Evolutionary conservation across 257 asterid species (phyloP).

Genomic region (Mentha longifolia): DNA sequence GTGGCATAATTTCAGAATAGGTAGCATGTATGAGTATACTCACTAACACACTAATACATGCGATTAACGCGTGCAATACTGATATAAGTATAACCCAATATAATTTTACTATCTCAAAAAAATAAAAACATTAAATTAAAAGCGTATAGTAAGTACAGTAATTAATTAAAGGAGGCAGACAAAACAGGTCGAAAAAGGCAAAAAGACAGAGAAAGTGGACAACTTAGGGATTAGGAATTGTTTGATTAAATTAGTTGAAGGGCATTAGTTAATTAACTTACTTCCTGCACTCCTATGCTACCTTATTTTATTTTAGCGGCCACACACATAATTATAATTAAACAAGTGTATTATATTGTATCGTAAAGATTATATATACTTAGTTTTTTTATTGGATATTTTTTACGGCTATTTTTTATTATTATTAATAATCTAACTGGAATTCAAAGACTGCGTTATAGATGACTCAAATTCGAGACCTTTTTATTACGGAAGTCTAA

Average conservation of each 20-base stretch:
- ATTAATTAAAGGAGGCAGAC: slow-evolving; percentile 11
- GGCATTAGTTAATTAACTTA: slow-evolving; percentile 24
- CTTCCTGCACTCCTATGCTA: slow-evolving; percentile 25
- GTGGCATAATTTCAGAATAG: slow-evolving; percentile 24
- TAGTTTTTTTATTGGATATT: not conserved
- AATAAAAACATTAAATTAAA: not conserved
- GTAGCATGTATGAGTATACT: slow-evolving; percentile 30
- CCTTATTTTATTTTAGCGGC: not conserved
- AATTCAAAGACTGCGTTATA: no score
- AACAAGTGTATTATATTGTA: no score
- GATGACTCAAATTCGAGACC: no score
- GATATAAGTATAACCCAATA: not conserved
- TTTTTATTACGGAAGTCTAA: no score
- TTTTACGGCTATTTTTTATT: not conserved
- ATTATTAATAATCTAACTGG: no score
- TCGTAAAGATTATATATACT: no score
- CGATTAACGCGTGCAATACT: slow-evolving; percentile 44
- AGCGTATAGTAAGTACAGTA: not conserved
- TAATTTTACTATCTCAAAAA: not conserved
- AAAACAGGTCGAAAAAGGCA: slow-evolving; percentile 7
- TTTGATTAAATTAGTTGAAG: slow-evolving; percentile 26
- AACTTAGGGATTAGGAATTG: slow-evolving; percentile 35
- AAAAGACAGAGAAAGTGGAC: slow-evolving; percentile 14
- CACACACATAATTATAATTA: not conserved
- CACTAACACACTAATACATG: slow-evolving; percentile 41